Conservation (phyloP, 495 filamentous ascomycete genomes). For the Cercophora samala region DNA sequence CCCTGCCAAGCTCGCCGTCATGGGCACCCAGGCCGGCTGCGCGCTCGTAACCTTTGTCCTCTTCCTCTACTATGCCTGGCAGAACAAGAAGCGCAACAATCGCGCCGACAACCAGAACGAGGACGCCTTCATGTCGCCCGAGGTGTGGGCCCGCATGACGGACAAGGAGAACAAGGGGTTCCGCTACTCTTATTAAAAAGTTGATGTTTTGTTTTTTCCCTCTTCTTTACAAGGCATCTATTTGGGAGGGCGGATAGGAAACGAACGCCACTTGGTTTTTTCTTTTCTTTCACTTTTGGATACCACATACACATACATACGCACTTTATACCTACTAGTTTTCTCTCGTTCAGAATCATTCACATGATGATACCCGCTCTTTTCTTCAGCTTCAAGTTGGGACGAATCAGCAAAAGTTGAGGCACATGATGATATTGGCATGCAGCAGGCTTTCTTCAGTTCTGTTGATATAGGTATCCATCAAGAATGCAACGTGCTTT, state of each 20-base stretch:
- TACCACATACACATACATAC: not conserved
- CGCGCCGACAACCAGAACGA: conserved; percentile 25
- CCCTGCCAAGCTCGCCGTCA: conserved; percentile 61
- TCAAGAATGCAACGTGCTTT: not conserved
- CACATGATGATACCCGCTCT: not conserved
- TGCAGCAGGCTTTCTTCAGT: not conserved
- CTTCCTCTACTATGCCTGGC: conserved; percentile 38
- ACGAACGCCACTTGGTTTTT: not conserved
- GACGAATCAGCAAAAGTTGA: not conserved
- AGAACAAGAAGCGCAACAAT: conserved; percentile 34
- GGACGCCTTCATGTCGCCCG: conserved; percentile 32
- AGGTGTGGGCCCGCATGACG: conserved; percentile 36
- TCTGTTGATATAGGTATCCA: not conserved
- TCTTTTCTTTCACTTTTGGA: too few species aligned
- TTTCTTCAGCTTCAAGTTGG: too few species aligned
- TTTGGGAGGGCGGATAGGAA: not conserved
- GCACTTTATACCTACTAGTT: not conserved
- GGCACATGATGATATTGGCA: not conserved
- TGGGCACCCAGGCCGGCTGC: conserved; percentile 37
- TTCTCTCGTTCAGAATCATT: not conserved
- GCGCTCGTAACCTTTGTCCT: conserved; percentile 33
- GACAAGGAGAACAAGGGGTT: conserved; percentile 42
- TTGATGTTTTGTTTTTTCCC: not conserved
- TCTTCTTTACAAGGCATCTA: not conserved
- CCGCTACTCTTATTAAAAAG: conserved; percentile 34